Evolutionary conservation across 2,329 filamentous ascomycete species (phyloP), one percentile per base, ranked within the genome.

Genomic region (Scedosporium boydii): DNA sequence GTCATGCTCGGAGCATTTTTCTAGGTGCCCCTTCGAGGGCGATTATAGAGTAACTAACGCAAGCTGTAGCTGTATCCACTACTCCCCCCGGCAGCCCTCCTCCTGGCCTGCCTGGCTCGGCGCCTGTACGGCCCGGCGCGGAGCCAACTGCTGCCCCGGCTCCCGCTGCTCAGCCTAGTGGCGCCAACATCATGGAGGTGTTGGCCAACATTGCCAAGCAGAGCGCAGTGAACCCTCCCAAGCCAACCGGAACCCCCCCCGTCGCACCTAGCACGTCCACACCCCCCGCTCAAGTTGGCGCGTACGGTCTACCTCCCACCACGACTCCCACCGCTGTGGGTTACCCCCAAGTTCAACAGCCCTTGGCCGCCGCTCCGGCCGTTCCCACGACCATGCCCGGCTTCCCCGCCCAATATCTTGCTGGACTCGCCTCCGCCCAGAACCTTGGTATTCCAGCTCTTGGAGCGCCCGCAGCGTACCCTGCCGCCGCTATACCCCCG

Each of bases 151-250:
- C 62, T 41, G 53, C 48, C 53, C 53, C 63, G 44, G 26, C 58
- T 56, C 66, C 64, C 68, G 71, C 66, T 65, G 14, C 55, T 42
- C 69, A 70, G 56, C 59, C 26, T 18, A 62, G 60, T 41, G 51
- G 60, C 18, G 18, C 51, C 51, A 62, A 62, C 53, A 62, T 62
- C 60, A 80, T 93, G 75, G 89, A 90, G 72, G 88, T 88, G 55
- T 82, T 95, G 66, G 89, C 90, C 66, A 90, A 90, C 70, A 89
- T 95, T 76, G 89, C 89, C 46, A 88, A 89, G 66, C 88, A 91
- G 73, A 91, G 87, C 72, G 83, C 80, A 44, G 77, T 78, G 23
- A 74, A 78, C 60, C 74, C 80, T 60, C 60, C 60, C 38, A 61
- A 42, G 6, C 34, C 46, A n/a, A 48, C 60, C 14, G 53, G 51